These are phyloP conservation scores for Thermothelomyces thermophilus DNA, from an alignment of 2,329 filamentous ascomycete species.

Conservation along the genomic window DNA sequence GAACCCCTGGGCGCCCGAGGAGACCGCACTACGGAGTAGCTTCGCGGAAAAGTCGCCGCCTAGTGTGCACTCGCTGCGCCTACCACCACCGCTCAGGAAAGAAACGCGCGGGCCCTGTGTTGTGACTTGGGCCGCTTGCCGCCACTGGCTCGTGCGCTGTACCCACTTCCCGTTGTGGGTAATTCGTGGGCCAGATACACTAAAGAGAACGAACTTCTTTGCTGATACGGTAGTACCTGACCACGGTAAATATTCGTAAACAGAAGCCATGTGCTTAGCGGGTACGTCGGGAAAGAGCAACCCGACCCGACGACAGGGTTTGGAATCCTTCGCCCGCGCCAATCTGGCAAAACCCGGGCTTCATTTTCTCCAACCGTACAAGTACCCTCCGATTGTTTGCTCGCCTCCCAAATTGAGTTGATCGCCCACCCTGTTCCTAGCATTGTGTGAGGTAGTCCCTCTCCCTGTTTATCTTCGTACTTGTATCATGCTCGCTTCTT, in stretches of 20 bases:
- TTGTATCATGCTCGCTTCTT: too few species aligned
- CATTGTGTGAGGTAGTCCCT: background rate
- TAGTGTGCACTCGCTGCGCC: slow-evolving; percentile 23
- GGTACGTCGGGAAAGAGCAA: slow-evolving; percentile 13
- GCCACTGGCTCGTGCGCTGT: background rate
- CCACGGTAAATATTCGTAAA: background rate
- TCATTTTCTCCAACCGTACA: slow-evolving; percentile 7
- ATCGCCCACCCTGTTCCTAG: background rate
- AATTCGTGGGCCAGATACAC: slow-evolving; percentile 6
- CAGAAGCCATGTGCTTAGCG: slow-evolving; percentile 19
- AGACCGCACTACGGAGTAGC: too few species aligned
- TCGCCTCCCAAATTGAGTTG: background rate
- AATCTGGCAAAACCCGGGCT: slow-evolving; percentile 14
- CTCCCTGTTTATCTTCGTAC: background rate
- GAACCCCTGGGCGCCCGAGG: background rate
- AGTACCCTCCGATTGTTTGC: slow-evolving; percentile 4
- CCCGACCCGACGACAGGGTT: slow-evolving; percentile 17
- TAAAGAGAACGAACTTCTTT: slow-evolving; percentile 7
- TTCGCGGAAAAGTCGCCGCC: slow-evolving; percentile 19
- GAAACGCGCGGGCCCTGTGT: slow-evolving; percentile 17
- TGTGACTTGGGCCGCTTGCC: slow-evolving; percentile 7
- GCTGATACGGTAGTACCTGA: too few species aligned
- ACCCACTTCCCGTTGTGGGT: background rate
- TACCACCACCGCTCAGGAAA: slow-evolving; percentile 6
- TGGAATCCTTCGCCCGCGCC: slow-evolving; percentile 21